Percentiles rank a stretch among this genome's conserved stretches.
These are phyloP conservation scores for Ceratorhiza oryzae-sativae DNA, from an alignment of 1,284 basidiomycete species.

Conservation along the genomic window DNA sequence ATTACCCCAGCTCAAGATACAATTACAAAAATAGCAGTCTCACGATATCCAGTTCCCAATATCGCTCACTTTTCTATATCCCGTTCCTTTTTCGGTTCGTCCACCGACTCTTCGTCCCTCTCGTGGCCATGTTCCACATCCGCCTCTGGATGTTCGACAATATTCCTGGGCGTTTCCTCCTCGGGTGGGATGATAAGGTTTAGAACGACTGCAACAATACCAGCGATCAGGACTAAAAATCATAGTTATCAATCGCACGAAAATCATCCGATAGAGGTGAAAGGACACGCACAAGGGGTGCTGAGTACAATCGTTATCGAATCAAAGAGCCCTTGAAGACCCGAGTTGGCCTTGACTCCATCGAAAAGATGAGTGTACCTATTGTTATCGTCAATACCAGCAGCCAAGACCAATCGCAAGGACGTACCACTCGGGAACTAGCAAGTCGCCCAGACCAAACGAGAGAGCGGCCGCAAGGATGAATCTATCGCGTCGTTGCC, in stretches of 20 bases:
- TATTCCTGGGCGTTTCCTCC: conserved; percentile 21
- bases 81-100: conserved; percentile 20
- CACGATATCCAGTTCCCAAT: too few relatives aligned
- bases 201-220: conserved; percentile 68
- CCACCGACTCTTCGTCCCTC: conserved; percentile 10
- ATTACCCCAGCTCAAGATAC: too few relatives aligned
- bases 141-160: conserved; percentile 29
- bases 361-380: conserved; percentile 69
- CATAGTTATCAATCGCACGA: conserved; percentile 12
- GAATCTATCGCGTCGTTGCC: conserved; percentile 78
- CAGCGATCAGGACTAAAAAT: conserved; percentile 65
- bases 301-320: conserved; percentile 80
- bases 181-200: conserved; percentile 69
- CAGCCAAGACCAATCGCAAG: conserved; percentile 43
- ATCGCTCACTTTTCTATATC: not conserved
- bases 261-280: conserved; percentile 31
- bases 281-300: conserved; percentile 68
- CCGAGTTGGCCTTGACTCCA: conserved; percentile 58
- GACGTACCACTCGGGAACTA: conserved; percentile 51
- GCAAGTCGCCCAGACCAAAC: conserved; percentile 72
- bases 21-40: too few relatives aligned
- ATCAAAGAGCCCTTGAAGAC: conserved; percentile 73
- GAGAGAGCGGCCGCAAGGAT: conserved; percentile 69
- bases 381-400: conserved; percentile 54
- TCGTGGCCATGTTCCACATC: not conserved